Conservation (phyloP, 495 filamentous ascomycete genomes). For the Lepidopterella palustris region DNA sequence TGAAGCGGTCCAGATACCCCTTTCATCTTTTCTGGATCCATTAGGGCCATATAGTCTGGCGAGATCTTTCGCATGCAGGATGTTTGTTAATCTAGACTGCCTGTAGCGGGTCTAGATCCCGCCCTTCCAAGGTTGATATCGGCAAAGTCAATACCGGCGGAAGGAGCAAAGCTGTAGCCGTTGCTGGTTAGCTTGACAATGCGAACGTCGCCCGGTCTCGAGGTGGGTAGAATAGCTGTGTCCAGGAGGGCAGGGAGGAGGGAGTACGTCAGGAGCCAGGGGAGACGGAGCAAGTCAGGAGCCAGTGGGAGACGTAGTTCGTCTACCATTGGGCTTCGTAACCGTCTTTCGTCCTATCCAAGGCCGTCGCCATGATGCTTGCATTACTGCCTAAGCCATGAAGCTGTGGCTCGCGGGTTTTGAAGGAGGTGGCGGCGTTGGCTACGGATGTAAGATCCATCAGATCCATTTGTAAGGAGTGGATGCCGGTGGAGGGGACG, state of each 20-base stretch:
- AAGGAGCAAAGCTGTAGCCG: slow-evolving; percentile 35
- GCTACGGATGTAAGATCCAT: slow-evolving; percentile 35
- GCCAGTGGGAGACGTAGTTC: slow-evolving; percentile 42
- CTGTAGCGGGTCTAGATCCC: slow-evolving; percentile 39
- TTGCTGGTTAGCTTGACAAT: slow-evolving; percentile 39
- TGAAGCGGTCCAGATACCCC: slow-evolving; percentile 38
- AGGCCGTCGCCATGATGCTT: slow-evolving; percentile 16
- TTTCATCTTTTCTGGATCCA: slow-evolving; percentile 28
- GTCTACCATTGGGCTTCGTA: slow-evolving; percentile 38
- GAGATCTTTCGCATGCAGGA: slow-evolving; percentile 37
- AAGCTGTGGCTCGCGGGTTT: slow-evolving; percentile 20
- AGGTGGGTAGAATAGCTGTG: too few species aligned
- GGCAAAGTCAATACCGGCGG: slow-evolving; percentile 36
- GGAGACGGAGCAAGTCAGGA: slow-evolving; percentile 40
- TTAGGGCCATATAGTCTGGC: slow-evolving; percentile 35
- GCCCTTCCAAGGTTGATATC: slow-evolving; percentile 24
- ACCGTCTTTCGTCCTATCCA: slow-evolving; percentile 28
- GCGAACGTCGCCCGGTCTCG: slow-evolving; percentile 34
- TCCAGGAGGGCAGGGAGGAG: slow-evolving; percentile 20
- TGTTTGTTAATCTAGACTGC: slow-evolving; percentile 43
- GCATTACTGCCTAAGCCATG: slow-evolving; percentile 15
- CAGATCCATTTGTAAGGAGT: slow-evolving; percentile 43
- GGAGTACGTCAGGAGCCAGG: slow-evolving; percentile 34
- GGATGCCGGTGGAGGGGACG: slow-evolving; percentile 34
- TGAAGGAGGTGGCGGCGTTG: slow-evolving; percentile 29